Conservation (phyloP, 2,329 filamentous ascomycete genomes). For the Pseudogymnoascus sp. region DNA sequence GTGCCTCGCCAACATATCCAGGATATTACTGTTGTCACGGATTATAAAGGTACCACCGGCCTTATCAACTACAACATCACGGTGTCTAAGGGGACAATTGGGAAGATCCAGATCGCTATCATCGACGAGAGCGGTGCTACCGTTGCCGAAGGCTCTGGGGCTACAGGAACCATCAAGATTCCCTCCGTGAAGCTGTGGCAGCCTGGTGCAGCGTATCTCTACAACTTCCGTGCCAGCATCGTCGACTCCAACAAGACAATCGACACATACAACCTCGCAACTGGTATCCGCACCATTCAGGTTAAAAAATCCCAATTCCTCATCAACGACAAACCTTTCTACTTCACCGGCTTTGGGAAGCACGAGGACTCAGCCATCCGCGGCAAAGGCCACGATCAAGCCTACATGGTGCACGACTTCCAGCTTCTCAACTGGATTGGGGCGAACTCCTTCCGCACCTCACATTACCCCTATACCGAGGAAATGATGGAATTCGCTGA, state of each 20-base stretch:
- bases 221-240: slow-evolving; percentile 21
- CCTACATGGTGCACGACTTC: slow-evolving; percentile 29
- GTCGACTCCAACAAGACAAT: slow-evolving; percentile 11
- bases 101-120: neutral
- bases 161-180: slow-evolving; percentile 16
- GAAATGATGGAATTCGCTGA: slow-evolving; percentile 28
- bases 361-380: slow-evolving; percentile 26
- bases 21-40: slow-evolving; percentile 23
- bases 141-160: slow-evolving; percentile 11
- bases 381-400: slow-evolving; percentile 26
- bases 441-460: slow-evolving; percentile 29
- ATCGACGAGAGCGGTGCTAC: slow-evolving; percentile 13
- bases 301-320: slow-evolving; percentile 21
- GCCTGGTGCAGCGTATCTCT: slow-evolving; percentile 25
- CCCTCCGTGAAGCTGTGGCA: slow-evolving; percentile 23
- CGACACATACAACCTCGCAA: slow-evolving; percentile 21
- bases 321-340: slow-evolving; percentile 26
- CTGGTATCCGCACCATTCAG: slow-evolving; percentile 22
- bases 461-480: slow-evolving; percentile 28
- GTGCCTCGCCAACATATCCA: slow-evolving; percentile 20
- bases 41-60: slow-evolving; percentile 14
- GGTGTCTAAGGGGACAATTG: neutral
- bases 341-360: slow-evolving; percentile 28
- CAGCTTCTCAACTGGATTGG: slow-evolving; percentile 26
- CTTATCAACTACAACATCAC: slow-evolving; percentile 14